A percentile compares a stretch with the other conserved stretches of the same genome.
These are phyloP conservation scores for Metarhizium brunneum DNA, from an alignment of 2,329 filamentous ascomycete species.

Conservation along the genomic window DNA sequence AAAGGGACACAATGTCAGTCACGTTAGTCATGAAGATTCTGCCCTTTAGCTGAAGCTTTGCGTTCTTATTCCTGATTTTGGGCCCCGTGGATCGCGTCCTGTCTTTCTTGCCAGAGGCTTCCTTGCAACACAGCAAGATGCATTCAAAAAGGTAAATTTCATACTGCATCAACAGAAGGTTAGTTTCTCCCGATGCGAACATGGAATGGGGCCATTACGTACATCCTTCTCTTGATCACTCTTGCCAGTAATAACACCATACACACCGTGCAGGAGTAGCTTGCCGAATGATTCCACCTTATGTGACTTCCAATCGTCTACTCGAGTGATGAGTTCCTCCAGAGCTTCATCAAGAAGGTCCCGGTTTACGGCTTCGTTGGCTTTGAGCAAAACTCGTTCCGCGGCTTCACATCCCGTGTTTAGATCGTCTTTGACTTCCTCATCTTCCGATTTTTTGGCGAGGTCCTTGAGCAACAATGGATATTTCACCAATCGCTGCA, in stretches of 20 bases:
- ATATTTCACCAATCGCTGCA: constrained; percentile 92
- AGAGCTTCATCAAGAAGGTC: constrained; percentile 78
- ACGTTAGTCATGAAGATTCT: constrained; percentile 99
- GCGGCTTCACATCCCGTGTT: constrained; percentile 70
- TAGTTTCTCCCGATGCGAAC: constrained; percentile 3
- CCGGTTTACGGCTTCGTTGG: constrained; percentile 84
- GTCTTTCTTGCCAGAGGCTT: constrained; percentile 69
- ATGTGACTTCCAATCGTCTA: constrained; percentile 97
- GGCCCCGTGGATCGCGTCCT: constrained; percentile 46
- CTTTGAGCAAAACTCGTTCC: constrained; percentile 70
- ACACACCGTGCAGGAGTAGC: constrained; percentile 78
- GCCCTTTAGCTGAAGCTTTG: constrained; percentile 88
- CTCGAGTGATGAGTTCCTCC: constrained; percentile 68
- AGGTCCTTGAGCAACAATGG: constrained; percentile 87
- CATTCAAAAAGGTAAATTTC: constrained; percentile 96
- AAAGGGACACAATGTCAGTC: constrained; percentile 80
- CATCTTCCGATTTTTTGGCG: constrained; percentile 73
- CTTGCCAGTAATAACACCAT: constrained; percentile 82
- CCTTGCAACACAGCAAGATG: constrained; percentile 95
- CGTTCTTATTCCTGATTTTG: constrained; percentile 55
- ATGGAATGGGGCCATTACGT: constrained; percentile 20
- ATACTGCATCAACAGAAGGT: constrained; percentile 49
- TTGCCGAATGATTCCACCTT: constrained; percentile 86
- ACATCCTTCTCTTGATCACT: constrained; percentile 90
- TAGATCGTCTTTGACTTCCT: constrained; percentile 62